Conservation (phyloP, 495 filamentous ascomycete genomes). For the Cairneyella variabilis region DNA sequence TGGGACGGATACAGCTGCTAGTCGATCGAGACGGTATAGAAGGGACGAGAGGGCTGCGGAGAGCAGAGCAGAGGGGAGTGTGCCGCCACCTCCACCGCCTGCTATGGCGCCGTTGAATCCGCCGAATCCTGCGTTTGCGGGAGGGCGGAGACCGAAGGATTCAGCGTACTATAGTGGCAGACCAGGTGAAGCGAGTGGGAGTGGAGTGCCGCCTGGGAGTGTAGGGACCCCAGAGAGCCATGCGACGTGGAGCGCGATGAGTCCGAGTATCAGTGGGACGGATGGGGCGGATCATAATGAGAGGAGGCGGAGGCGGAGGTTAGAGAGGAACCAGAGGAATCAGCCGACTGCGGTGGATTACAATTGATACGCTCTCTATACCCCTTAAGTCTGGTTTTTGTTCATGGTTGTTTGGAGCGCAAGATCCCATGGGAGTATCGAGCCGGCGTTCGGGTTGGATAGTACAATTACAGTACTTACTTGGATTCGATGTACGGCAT, state of each 20-base stretch:
- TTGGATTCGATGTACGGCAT: too few species aligned
- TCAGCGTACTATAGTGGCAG: conserved; percentile 50
- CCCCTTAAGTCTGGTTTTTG: too few species aligned
- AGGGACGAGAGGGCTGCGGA: conserved; percentile 37
- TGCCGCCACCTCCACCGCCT: conserved; percentile 24
- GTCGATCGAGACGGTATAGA: conserved; percentile 39
- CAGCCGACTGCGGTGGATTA: conserved; percentile 37
- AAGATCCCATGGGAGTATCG: too few species aligned
- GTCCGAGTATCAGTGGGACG: conserved; percentile 36
- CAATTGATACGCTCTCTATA: too few species aligned
- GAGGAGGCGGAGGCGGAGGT: conserved; percentile 42
- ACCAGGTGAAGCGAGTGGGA: conserved; percentile 24
- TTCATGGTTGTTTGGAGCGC: too few species aligned
- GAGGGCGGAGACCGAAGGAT: conserved; percentile 43
- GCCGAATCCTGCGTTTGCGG: conserved; percentile 42
- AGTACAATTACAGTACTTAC: too few species aligned
- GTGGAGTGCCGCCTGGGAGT: conserved; percentile 26
- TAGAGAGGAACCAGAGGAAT: conserved; percentile 35
- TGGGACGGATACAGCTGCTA: conserved; percentile 37
- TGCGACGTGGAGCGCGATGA: conserved; percentile 29
- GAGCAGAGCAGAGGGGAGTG: conserved; percentile 35
- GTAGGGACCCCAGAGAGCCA: conserved; percentile 38
- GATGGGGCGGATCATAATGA: conserved; percentile 29
- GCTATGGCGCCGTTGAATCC: conserved; percentile 35
- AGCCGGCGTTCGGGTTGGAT: too few species aligned